These are phyloP conservation scores for Passiflora organensis DNA, from an alignment of 345 rosid species.

Conservation along the genomic window DNA sequence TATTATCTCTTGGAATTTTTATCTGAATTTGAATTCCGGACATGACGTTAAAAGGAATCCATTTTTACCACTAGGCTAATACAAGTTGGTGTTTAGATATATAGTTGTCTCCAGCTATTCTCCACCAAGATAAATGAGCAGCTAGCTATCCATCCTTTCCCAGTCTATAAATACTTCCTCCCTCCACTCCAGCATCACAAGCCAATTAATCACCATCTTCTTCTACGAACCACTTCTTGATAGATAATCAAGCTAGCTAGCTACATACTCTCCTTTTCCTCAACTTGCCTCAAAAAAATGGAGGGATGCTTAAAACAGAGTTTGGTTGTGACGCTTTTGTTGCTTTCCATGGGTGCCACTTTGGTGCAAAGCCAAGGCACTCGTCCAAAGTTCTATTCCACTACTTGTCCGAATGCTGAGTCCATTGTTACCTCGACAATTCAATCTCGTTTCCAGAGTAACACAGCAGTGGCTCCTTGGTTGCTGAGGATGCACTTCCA, in stretches of 20 bases:
- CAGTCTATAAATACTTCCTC: no score
- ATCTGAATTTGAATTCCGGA: no score
- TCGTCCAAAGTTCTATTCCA: conserved; percentile 9
- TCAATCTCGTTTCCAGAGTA: conserved; percentile 5
- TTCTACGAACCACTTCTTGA: no score
- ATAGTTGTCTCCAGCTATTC: no score
- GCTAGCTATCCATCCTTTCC: no score
- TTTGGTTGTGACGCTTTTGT: neutral
- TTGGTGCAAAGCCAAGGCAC: conserved; percentile 12
- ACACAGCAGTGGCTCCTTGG: conserved; percentile 40
- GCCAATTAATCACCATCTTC: no score
- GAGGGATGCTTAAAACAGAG: neutral
- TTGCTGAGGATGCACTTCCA: conserved; percentile 50
- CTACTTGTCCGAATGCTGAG: conserved; percentile 12
- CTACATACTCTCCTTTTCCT: neutral
- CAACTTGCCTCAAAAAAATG: neutral
- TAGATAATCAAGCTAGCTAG: neutral
- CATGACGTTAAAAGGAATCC: no score
- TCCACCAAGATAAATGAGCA: no score
- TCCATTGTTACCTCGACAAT: conserved; percentile 13
- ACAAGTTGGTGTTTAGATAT: no score
- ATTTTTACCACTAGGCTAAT: no score
- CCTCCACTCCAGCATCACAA: no score
- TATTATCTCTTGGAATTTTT: no score
- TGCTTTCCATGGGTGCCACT: neutral